Evolutionary conservation across 768 basidiomycete species (phyloP), one percentile per base, ranked within the genome.

Genomic region (Coprinopsis strossmayeri): DNA sequence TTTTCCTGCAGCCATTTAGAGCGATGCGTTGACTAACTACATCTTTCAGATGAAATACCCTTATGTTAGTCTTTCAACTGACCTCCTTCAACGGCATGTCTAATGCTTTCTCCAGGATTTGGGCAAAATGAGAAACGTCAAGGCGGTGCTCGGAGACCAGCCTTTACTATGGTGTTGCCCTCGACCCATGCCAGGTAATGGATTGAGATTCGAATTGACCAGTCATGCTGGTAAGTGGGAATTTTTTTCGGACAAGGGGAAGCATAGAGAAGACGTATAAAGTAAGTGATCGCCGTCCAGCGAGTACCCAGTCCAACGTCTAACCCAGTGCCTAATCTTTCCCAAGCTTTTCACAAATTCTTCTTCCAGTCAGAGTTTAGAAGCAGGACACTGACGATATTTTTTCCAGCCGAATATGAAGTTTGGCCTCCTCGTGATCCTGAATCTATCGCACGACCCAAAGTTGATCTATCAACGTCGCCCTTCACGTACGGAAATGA

Each of bases 401-500:
- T 37, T 34, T 13, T 51, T 55, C 37, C 48, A 71, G 69, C 63
- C 39, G 53, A 47, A 32, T 39, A 46, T 27, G 53, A 54, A 51
- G 49, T 55, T 5, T 93, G 91, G 90, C 91, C 92, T 17, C 89
- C 90, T 3, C 69, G 70, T 30, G 88, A 92, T 61, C 82, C 83
- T 41, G 56, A 61, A n/a, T 53, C 56, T 27, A 68, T 68, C 51
- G 54, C 58, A 41, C 59, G 65, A 81, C 54, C 63, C 61, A 23
- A 15, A 20, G 30, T 27, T 3, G 43, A 45, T 27, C 74, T 82
- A 27, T 76, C 80, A 1, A 62, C 72, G 20, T 81, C 79, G 3
- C 91, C 93, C 3, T 96, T 92, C 84, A 91, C 91, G 12, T 95
- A 89, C 59, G 82, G 85, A 54, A 84, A 87, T 45, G 84, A 72